Conservation (phyloP, 2,329 filamentous ascomycete genomes). For the Hymenoscyphus albidus region DNA sequence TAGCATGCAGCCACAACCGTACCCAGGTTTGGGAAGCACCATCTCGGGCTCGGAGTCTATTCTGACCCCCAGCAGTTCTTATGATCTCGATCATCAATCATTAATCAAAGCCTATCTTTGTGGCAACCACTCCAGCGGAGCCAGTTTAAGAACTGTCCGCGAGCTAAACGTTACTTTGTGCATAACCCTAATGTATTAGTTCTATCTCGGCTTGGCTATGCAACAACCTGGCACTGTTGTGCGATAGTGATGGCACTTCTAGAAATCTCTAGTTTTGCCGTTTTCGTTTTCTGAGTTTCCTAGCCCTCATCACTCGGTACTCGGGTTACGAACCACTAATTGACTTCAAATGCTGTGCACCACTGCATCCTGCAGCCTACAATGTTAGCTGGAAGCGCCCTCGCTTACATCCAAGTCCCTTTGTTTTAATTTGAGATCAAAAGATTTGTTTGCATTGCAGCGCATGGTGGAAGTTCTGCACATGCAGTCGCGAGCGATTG, state of each 20-base stretch:
- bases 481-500: not conserved
- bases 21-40: not conserved
- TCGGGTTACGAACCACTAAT: slow-evolving; percentile 1
- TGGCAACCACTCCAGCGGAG: not conserved
- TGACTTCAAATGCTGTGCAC: not conserved
- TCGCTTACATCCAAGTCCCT: not conserved
- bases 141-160: not conserved
- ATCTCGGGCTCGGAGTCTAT: not conserved
- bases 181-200: not conserved
- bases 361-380: not conserved
- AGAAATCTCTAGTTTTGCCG: not conserved
- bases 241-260: not conserved
- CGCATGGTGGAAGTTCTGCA: not conserved
- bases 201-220: not conserved
- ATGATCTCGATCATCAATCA: not conserved
- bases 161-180: not conserved
- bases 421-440: not conserved
- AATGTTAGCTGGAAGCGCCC: not conserved
- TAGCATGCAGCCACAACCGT: slow-evolving; percentile 9
- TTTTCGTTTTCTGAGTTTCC: not conserved
- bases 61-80: not conserved
- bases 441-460: not conserved
- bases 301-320: not conserved
- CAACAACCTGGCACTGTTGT: not conserved
- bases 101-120: not conserved